A percentile compares a stretch with the other conserved stretches of the same genome.
Evolutionary conservation across 2,329 filamentous ascomycete species (phyloP).

Genomic region (Mycocentrospora acerina): DNA sequence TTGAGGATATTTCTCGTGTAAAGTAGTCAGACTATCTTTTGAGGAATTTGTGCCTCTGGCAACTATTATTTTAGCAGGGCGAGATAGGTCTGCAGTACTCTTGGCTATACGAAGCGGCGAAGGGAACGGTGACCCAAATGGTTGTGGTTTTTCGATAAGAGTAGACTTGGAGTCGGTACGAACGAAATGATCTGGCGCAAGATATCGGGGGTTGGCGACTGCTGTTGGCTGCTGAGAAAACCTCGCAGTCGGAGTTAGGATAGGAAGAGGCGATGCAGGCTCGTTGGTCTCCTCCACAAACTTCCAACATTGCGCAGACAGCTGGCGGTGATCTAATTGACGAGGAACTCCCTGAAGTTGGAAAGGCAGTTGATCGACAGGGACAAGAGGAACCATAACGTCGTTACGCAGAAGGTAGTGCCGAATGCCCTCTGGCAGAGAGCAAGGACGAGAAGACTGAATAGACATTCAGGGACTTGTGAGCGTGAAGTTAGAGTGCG

Average conservation of each 20-base stretch:
- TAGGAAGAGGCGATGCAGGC: constrained; percentile 6
- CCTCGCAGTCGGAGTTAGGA: constrained; percentile 5
- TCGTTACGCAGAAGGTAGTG: constrained; percentile 44
- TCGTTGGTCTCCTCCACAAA: constrained; percentile 19
- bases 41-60: constrained; percentile 7
- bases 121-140: not conserved
- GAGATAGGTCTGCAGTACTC: not conserved
- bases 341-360: constrained; percentile 42
- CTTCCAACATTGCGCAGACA: constrained; percentile 28
- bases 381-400: constrained; percentile 43
- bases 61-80: not conserved
- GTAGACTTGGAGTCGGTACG: constrained; percentile 1
- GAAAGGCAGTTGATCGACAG: constrained; percentile 47
- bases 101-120: not conserved
- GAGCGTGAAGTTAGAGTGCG: not conserved
- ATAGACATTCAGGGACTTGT: constrained; percentile 8
- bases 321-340: constrained; percentile 30
- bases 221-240: not conserved
- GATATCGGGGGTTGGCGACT: constrained; percentile 4
- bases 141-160: not conserved
- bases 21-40: constrained; percentile 27
- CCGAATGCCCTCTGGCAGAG: constrained; percentile 19
- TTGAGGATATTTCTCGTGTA: constrained; percentile 28
- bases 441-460: not conserved
- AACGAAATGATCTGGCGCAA: constrained; percentile 23